These are phyloP conservation scores for Pestalotiopsis sp. DNA, from an alignment of 2,329 filamentous ascomycete genomes.

Conservation along the genomic window DNA sequence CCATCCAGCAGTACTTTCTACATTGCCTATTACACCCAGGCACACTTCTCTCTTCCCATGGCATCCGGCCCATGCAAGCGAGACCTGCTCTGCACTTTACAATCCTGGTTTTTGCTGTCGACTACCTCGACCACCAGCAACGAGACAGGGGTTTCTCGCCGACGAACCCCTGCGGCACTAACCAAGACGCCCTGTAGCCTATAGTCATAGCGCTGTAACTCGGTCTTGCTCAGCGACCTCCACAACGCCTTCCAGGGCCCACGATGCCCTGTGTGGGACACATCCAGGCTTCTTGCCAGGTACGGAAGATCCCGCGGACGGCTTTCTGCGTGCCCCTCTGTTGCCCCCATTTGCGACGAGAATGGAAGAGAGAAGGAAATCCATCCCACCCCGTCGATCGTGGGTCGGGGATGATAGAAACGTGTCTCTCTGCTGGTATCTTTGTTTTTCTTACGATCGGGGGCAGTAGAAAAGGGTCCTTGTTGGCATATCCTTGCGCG, in stretches of 20 bases:
- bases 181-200: neutral
- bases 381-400: neutral
- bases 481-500: neutral
- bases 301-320: neutral
- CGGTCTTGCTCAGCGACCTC: neutral
- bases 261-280: neutral
- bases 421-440: neutral
- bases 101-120: neutral
- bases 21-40: neutral
- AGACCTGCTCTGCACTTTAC: neutral
- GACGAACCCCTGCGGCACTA: neutral
- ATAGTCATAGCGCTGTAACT: constrained; percentile 7
- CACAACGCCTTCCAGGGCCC: neutral
- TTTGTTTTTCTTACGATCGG: neutral
- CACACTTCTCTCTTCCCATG: neutral
- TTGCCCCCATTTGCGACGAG: neutral
- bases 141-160: neutral
- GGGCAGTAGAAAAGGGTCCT: neutral
- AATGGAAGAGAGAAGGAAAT: neutral
- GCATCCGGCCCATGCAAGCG: neutral
- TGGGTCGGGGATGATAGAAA: neutral
- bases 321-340: neutral
- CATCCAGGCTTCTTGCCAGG: neutral
- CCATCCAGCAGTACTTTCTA: neutral
- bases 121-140: neutral